phyloP scores from a whole-genome alignment of 2,329 filamentous ascomycete genomes.

The Penicillium rolfsii region DNA sequence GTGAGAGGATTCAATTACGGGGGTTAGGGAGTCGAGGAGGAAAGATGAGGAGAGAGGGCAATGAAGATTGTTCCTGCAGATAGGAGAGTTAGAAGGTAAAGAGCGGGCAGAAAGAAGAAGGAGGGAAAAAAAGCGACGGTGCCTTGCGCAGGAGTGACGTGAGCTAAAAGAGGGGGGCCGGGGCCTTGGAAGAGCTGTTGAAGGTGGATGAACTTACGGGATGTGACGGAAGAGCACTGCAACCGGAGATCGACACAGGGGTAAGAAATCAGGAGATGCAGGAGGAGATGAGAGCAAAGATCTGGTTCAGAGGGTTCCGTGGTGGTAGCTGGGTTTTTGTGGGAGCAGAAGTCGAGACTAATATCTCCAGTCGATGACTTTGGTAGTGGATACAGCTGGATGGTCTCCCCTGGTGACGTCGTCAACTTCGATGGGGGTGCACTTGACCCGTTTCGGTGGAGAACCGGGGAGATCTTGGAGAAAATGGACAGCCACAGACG shows the following conservation, averaged over 20 bases:
- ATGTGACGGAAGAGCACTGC: conserved; percentile 33
- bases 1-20: not conserved
- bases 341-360: not conserved
- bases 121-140: not conserved
- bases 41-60: conserved; percentile 1
- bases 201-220: conserved; percentile 21
- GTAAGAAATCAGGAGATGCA: conserved; percentile 3
- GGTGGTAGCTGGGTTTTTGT: not conserved
- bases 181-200: conserved; percentile 1
- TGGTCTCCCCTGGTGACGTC: conserved; percentile 19
- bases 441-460: conserved; percentile 10
- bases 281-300: not conserved
- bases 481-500: conserved; percentile 4
- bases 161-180: conserved; percentile 22
- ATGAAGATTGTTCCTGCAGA: conserved; percentile 20
- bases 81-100: conserved; percentile 9
- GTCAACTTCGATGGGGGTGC: conserved; percentile 6
- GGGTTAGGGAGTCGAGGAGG: not conserved
- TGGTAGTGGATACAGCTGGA: not conserved
- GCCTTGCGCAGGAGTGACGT: conserved; percentile 43
- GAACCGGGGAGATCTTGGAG: not conserved
- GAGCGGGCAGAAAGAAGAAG: not conserved
- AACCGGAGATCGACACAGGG: conserved; percentile 19
- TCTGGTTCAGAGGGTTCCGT: not conserved
- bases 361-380: conserved; percentile 1